Evolutionary conservation across 2,329 filamentous ascomycete genomes (phyloP).

Genomic region (Pseudogymnoascus sp.): DNA sequence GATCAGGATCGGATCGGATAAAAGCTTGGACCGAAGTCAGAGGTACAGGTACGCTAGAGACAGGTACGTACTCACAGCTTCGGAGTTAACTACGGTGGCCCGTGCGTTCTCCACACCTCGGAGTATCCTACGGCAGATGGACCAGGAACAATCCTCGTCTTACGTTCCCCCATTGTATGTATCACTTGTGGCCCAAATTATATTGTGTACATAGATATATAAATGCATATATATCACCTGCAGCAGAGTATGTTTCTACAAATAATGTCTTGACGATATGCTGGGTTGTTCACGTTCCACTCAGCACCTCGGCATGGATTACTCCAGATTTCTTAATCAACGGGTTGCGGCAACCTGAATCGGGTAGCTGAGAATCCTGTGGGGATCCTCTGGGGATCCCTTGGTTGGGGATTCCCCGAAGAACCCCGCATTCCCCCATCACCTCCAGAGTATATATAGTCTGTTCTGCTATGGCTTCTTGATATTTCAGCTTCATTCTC

Average conservation of each 20-base stretch:
- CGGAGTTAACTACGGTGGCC: neutral
- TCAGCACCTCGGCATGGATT: neutral
- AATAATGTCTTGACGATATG: neutral
- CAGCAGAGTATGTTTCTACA: neutral
- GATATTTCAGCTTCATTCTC: neutral
- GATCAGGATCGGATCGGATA: no score
- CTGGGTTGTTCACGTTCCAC: neutral
- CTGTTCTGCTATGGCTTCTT: neutral
- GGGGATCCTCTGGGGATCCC: neutral
- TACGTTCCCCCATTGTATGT: neutral
- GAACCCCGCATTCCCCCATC: neutral
- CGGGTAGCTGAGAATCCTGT: neutral
- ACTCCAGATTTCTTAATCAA: neutral
- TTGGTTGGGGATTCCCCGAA: neutral
- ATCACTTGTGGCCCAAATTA: neutral
- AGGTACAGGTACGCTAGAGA: neutral
- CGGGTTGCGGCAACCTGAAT: neutral
- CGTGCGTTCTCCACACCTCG: neutral
- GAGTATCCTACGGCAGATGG: neutral
- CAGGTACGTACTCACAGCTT: neutral
- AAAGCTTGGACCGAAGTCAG: neutral
- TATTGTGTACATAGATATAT: neutral
- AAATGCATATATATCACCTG: neutral
- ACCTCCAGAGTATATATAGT: neutral
- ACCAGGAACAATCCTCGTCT: neutral